A percentile compares a stretch with the other conserved stretches of the same genome.
Conservation (phyloP, 1,284 basidiomycete genomes). For the Golubevia pallescens region DNA sequence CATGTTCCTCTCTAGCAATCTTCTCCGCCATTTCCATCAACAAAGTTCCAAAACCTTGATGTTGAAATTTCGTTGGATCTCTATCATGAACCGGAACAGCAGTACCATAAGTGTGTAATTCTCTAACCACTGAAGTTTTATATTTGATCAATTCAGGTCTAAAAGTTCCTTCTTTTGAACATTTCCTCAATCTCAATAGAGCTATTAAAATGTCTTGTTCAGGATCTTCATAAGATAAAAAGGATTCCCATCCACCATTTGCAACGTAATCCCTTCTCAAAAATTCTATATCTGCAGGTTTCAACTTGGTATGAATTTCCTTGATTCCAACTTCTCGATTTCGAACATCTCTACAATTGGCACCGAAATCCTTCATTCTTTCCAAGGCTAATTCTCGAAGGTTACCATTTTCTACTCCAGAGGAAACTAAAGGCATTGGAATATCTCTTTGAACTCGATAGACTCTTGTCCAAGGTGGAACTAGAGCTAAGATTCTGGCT, state of each 20-base stretch:
- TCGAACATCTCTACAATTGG: slow-evolving; percentile 58
- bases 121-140: slow-evolving; percentile 57
- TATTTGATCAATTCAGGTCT: slow-evolving; percentile 48
- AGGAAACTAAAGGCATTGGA: slow-evolving; percentile 53
- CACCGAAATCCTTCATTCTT: slow-evolving; percentile 61
- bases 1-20: slow-evolving; percentile 61
- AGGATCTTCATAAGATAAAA: slow-evolving; percentile 62
- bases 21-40: slow-evolving; percentile 62
- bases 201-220: slow-evolving; percentile 59
- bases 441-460: slow-evolving; percentile 59
- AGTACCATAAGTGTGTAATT: slow-evolving; percentile 61
- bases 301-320: slow-evolving; percentile 61
- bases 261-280: slow-evolving; percentile 59
- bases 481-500: slow-evolving; percentile 58
- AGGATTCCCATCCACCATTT: slow-evolving; percentile 62
- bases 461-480: slow-evolving; percentile 62
- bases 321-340: slow-evolving; percentile 61
- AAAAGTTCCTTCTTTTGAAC: slow-evolving; percentile 47
- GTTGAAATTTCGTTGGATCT: slow-evolving; percentile 64
- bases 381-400: slow-evolving; percentile 59
- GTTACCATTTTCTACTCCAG: slow-evolving; percentile 62
- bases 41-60: slow-evolving; percentile 62
- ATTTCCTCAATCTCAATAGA: slow-evolving; percentile 55
- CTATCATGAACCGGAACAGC: slow-evolving; percentile 59
- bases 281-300: slow-evolving; percentile 58